Evolutionary conservation across 306 rosid species (phyloP).

Genomic region (Acacia crassicarpa): DNA sequence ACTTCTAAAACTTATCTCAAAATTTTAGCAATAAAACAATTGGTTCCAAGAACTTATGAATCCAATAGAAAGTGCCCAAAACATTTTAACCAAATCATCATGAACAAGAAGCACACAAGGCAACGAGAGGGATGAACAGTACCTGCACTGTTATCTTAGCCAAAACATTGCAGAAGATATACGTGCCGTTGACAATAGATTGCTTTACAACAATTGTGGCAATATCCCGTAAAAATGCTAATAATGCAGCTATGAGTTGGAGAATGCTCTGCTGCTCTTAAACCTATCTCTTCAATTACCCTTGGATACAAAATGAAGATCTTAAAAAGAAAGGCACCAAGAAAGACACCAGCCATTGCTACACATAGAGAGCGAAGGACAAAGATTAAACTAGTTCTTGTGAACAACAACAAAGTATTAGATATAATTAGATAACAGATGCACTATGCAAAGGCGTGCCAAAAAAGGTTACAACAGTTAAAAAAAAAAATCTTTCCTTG

Average conservation of each 20-base stretch:
- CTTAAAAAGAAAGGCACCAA: neutral
- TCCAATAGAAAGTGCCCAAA: no score
- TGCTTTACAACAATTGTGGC: conserved; percentile 58
- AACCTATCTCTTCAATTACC: conserved; percentile 81
- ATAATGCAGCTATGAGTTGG: conserved; percentile 55
- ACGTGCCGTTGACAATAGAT: conserved; percentile 70
- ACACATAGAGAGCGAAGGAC: neutral
- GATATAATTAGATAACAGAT: neutral
- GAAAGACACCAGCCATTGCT: conserved; percentile 5
- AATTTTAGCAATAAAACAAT: no score
- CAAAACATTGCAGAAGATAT: conserved; percentile 57
- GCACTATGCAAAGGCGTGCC: neutral
- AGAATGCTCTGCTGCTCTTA: conserved; percentile 72
- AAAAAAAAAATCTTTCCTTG: neutral
- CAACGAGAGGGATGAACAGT: conserved; percentile 13
- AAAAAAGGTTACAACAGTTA: neutral
- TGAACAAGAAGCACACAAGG: neutral
- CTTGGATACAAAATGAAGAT: conserved; percentile 41
- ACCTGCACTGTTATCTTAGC: conserved; percentile 89
- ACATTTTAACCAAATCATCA: no score
- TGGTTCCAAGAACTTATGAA: no score
- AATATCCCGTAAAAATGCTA: conserved; percentile 65
- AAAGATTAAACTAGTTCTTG: neutral
- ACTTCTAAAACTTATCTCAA: no score
- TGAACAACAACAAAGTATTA: neutral